phyloP scores from a whole-genome alignment of 2,329 filamentous ascomycete species.

The Alternaria infectoria region DNA sequence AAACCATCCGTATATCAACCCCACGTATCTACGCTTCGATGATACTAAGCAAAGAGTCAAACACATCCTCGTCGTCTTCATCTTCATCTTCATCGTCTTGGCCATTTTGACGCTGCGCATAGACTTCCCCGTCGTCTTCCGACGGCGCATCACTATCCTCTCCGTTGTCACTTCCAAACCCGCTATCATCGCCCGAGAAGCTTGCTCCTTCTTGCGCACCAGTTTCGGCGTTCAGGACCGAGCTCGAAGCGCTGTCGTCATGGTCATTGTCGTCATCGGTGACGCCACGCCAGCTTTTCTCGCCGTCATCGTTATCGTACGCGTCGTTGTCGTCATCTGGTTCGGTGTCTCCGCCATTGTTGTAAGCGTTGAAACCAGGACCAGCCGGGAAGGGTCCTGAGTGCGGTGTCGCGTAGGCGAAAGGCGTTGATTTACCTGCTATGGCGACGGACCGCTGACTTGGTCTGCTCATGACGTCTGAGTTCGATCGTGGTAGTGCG shows the following conservation, averaged over 20 bases:
- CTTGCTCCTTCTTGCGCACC: slow-evolving; percentile 40
- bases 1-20: not conserved
- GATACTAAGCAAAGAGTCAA: slow-evolving; percentile 30
- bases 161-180: slow-evolving; percentile 38
- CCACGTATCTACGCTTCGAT: slow-evolving; percentile 17
- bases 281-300: slow-evolving; percentile 41
- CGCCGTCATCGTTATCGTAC: slow-evolving; percentile 33
- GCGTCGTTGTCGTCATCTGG: slow-evolving; percentile 44
- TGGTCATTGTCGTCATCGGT: slow-evolving; percentile 35
- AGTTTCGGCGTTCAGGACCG: slow-evolving; percentile 18
- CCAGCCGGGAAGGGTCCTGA: slow-evolving; percentile 56
- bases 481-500: slow-evolving; percentile 36
- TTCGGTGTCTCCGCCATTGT: slow-evolving; percentile 43
- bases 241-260: slow-evolving; percentile 33
- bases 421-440: slow-evolving; percentile 58
- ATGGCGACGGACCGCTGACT: slow-evolving; percentile 48
- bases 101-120: slow-evolving; percentile 11
- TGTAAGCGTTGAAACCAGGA: slow-evolving; percentile 27
- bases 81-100: slow-evolving; percentile 17
- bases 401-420: slow-evolving; percentile 77
- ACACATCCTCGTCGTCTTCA: slow-evolving; percentile 26
- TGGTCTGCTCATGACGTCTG: slow-evolving; percentile 50
- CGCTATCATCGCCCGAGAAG: slow-evolving; percentile 46
- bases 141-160: slow-evolving; percentile 22
- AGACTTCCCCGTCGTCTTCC: slow-evolving; percentile 12